These are phyloP conservation scores for Raddia distichophylla DNA, from an alignment of 176 grass and related monocot species.

Conservation along the genomic window DNA sequence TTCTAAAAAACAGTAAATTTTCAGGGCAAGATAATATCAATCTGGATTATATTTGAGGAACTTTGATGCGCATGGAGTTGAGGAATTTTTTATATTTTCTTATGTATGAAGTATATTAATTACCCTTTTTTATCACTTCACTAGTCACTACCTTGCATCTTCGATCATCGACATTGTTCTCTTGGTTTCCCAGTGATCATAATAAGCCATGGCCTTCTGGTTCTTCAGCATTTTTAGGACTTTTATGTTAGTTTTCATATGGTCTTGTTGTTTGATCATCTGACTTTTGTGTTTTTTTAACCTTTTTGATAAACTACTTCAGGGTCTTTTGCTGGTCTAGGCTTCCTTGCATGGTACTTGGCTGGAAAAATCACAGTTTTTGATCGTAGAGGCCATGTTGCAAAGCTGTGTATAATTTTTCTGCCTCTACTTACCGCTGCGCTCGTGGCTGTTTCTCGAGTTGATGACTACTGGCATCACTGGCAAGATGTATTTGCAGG, in stretches of 20 bases:
- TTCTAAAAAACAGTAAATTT: background rate
- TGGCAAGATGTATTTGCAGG: slow-evolving; percentile 89
- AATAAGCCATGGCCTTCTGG: background rate
- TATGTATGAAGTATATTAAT: background rate
- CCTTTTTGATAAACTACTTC: slow-evolving; percentile 14
- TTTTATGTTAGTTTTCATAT: slow-evolving; percentile 16
- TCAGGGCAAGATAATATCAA: background rate
- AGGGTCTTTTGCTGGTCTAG: slow-evolving; percentile 89
- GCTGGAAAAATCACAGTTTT: slow-evolving; percentile 81
- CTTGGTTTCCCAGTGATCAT: background rate
- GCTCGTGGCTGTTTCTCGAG: slow-evolving; percentile 77
- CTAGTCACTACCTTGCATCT: background rate
- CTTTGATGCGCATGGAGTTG: background rate
- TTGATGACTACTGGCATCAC: slow-evolving; percentile 95
- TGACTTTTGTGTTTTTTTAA: background rate
- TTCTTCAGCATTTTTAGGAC: background rate
- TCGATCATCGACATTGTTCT: background rate
- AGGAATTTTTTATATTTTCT: slow-evolving; percentile 1
- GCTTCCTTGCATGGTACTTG: slow-evolving; percentile 84
- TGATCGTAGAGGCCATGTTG: slow-evolving; percentile 73
- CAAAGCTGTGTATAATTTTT: slow-evolving; percentile 71
- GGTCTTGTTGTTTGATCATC: background rate
- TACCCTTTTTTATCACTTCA: background rate
- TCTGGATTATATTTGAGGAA: slow-evolving; percentile 11
- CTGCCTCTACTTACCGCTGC: slow-evolving; percentile 69